phyloP scores from a whole-genome alignment of 176 grass and related monocot genomes.

The Lolium perenne region DNA sequence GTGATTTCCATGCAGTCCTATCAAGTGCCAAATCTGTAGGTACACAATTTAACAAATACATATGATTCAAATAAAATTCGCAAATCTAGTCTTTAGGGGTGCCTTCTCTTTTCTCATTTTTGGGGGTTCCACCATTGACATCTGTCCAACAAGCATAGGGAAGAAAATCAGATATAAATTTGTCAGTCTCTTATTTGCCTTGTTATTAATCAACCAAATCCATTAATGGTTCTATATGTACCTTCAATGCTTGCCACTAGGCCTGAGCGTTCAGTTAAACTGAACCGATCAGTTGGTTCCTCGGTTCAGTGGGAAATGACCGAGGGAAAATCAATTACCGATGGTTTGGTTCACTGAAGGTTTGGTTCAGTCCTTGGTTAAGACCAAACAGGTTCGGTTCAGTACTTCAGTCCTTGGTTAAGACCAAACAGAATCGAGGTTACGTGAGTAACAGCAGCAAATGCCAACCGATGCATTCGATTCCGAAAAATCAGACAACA shows the following conservation, averaged over 20 bases:
- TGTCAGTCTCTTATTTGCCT: not conserved
- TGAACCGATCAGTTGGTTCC: no score
- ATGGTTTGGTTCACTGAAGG: no score
- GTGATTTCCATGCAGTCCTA: not conserved
- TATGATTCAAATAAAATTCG: not conserved
- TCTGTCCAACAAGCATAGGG: not conserved
- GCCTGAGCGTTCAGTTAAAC: no score
- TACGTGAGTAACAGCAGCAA: no score
- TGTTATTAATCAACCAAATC: not conserved
- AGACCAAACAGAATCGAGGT: no score
- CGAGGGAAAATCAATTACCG: not conserved
- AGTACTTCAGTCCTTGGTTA: no score
- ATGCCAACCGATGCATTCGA: no score
- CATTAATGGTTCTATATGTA: not conserved
- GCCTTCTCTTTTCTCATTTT: not conserved
- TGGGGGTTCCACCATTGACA: not conserved
- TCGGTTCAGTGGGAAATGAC: not conserved
- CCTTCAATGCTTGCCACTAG: not conserved
- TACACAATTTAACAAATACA: not conserved
- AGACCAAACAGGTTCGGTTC: no score
- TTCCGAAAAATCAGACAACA: no score
- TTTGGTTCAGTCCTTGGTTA: no score
- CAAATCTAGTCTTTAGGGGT: not conserved
- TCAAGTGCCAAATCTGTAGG: not conserved
- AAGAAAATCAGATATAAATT: not conserved